Conservation (phyloP, 1,139 yeast species). For the Saccharomyces hybrid region DNA sequence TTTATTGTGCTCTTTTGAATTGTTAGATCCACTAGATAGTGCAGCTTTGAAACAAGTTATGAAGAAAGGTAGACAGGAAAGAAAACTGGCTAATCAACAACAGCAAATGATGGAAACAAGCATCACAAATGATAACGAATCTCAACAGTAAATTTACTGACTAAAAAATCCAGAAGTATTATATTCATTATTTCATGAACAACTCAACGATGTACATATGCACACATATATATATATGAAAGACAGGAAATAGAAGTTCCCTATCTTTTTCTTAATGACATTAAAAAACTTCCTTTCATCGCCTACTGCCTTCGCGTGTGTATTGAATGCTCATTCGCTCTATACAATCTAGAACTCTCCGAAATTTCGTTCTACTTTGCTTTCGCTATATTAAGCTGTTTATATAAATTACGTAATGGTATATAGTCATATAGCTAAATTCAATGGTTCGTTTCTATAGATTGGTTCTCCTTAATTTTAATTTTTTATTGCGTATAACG, state of each 20-base stretch:
- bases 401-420: neutral
- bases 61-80: conserved; percentile 78
- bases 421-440: neutral
- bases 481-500: neutral
- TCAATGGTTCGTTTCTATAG: neutral
- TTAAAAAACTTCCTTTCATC: neutral
- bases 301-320: neutral
- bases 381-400: neutral
- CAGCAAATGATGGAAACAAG: conserved; percentile 15
- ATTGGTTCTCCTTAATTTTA: neutral
- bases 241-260: neutral
- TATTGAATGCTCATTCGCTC: neutral
- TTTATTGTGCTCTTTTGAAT: conserved; percentile 82
- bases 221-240: neutral
- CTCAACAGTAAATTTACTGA: neutral
- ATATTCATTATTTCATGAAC: neutral
- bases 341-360: neutral
- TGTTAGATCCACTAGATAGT: conserved; percentile 88
- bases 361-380: neutral
- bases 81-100: conserved; percentile 48
- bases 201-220: neutral
- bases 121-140: neutral
- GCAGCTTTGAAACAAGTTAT: conserved; percentile 88
- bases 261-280: neutral
- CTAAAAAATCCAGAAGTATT: neutral